phyloP scores from a whole-genome alignment of 2,329 filamentous ascomycete genomes.

The Talaromyces sp. region DNA sequence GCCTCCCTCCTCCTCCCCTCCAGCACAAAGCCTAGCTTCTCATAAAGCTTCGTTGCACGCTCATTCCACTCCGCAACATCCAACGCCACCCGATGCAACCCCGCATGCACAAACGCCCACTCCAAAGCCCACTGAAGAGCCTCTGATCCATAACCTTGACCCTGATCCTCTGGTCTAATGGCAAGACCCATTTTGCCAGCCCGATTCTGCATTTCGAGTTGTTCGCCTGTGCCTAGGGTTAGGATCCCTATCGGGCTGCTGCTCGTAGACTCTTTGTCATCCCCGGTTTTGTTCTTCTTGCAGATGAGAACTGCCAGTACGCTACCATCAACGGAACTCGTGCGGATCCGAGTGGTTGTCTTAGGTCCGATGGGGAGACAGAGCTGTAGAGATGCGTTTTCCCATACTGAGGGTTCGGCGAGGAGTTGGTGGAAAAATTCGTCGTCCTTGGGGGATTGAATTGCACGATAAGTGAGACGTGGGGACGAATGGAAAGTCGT shows the following conservation, averaged over 20 bases:
- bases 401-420: background rate
- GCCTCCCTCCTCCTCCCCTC: background rate
- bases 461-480: background rate
- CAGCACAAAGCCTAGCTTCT: constrained; percentile 1
- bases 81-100: constrained; percentile 1
- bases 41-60: constrained; percentile 1
- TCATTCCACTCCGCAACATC: background rate
- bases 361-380: background rate
- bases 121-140: background rate
- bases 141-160: constrained; percentile 2
- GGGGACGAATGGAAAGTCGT: background rate
- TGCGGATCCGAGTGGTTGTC: background rate
- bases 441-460: background rate
- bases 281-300: background rate
- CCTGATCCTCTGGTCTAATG: background rate
- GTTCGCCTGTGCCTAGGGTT: background rate
- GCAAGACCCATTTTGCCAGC: background rate
- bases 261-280: background rate
- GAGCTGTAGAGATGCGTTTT: background rate
- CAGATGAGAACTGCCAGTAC: background rate
- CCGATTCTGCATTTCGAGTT: background rate
- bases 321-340: background rate
- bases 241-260: background rate
- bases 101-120: constrained; percentile 7
- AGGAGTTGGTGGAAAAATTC: background rate